Conservation (phyloP, 495 filamentous ascomycete genomes). For the Hypoxylon fuscum region DNA sequence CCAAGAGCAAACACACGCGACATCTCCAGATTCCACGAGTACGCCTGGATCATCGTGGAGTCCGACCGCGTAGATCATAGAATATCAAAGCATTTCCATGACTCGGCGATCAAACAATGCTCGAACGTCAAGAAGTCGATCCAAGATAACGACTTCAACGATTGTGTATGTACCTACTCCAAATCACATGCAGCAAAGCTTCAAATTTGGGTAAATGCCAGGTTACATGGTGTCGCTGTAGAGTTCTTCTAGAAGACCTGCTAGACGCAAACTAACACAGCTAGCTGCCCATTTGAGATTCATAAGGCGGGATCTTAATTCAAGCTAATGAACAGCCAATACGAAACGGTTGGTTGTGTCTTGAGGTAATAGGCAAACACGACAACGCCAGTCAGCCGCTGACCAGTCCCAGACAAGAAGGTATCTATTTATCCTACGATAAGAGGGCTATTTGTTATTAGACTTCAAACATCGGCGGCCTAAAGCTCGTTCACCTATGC, state of each 20-base stretch:
- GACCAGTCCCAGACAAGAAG: conserved; percentile 36
- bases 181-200: neutral
- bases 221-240: conserved; percentile 22
- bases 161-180: too few relatives aligned
- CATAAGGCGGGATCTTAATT: neutral
- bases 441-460: conserved; percentile 1
- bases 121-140: neutral
- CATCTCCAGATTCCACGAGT: neutral
- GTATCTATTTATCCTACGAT: conserved; percentile 9
- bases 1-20: conserved; percentile 8
- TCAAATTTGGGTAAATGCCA: too few relatives aligned
- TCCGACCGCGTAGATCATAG: neutral
- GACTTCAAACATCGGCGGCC: neutral
- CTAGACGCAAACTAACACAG: conserved; percentile 7
- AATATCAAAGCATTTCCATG: neutral
- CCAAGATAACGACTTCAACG: neutral
- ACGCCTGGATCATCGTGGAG: conserved; percentile 11
- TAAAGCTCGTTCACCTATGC: too few relatives aligned
- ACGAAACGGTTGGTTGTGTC: neutral
- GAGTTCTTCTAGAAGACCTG: conserved; percentile 23
- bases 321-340: neutral
- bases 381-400: conserved; percentile 4
- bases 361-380: conserved; percentile 3
- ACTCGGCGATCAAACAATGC: conserved; percentile 5
- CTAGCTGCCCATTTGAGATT: conserved; percentile 12